Evolutionary conservation across 1,139 yeast genomes (phyloP), one percentile per base, ranked within the genome.

Genomic region (Taphrina betulina): DNA sequence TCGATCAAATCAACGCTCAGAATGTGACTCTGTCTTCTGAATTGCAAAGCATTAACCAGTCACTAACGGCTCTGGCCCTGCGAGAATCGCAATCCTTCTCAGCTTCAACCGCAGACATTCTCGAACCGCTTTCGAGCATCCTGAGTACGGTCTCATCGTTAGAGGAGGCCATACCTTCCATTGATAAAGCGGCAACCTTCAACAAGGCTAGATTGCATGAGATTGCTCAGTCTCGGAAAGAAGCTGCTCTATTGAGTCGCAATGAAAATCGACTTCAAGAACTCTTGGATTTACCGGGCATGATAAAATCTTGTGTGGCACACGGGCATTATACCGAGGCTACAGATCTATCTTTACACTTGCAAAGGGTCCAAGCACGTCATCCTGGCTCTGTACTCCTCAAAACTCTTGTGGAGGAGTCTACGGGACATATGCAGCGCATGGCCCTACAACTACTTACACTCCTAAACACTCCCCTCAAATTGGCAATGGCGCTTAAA

Each of bases 281-380:
- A 64, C 76, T 89, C 8, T 73, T 90, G 60, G 95, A 88, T 65
- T 72, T 92, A 29, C 97, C 97, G 0, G 78, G 94, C 1, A 69
- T 90, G 53, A 82, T 94, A 38, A 77, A 81, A 56, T 80, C 90
- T n/a, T 87, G 96, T 69, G 87, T 89, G 4, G 75, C 80, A 53
- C 85, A 85, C 55, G 96, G 96, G 0, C 86, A 86, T 66, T 92
- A 89, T 67, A 86, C 89, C 38, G 96, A 89, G 65, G 89, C 96
- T 4, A 76, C 90, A 34, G 95, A 87, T 63, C 78, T 86, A 16
- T 82, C 88, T 16, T 77, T 83, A 42, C 81, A 85, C 65, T 80
- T 85, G 0, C 78, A 82, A 60, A 76, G 95, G 50, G 72, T 90
- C 36, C 73, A 77, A 1, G 78, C 82, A 22, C 74, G 95, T 58